A percentile compares a stretch with the other conserved stretches of the same genome.
Evolutionary conservation across 2,329 filamentous ascomycete species (phyloP).

Genomic region (Cryphonectria nitschkei): DNA sequence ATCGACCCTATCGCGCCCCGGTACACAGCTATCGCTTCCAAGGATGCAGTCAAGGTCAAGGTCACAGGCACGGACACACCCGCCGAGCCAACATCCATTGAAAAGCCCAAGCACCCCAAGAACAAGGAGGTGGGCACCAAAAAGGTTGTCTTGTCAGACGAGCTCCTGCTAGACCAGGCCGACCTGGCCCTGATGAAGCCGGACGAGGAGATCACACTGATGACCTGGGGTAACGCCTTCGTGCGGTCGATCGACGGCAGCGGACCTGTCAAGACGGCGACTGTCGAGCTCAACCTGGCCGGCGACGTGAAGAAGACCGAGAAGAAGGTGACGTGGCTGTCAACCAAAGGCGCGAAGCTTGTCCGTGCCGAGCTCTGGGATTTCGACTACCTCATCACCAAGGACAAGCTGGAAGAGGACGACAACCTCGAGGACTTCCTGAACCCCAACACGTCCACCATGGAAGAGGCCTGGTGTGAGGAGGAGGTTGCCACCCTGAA

Average conservation of each 20-base stretch:
- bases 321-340: constrained; percentile 96
- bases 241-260: constrained; percentile 67
- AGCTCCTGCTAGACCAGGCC: constrained; percentile 81
- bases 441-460: constrained; percentile 74
- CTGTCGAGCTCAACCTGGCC: constrained; percentile 85
- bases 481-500: constrained; percentile 78
- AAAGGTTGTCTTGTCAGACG: constrained; percentile 77
- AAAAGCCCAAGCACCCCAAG: constrained; percentile 88
- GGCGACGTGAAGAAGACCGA: constrained; percentile 94
- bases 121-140: constrained; percentile 84
- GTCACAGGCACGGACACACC: constrained; percentile 71
- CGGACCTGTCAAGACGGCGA: constrained; percentile 68
- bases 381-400: constrained; percentile 93
- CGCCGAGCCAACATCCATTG: constrained; percentile 64
- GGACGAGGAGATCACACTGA: constrained; percentile 90
- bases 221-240: constrained; percentile 94
- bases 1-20: constrained; percentile 78
- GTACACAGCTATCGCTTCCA: constrained; percentile 72
- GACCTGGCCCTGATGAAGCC: constrained; percentile 81
- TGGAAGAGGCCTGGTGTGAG: constrained; percentile 77
- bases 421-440: constrained; percentile 85
- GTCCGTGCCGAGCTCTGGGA: constrained; percentile 86
- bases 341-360: constrained; percentile 73
- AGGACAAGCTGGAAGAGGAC: constrained; percentile 90
- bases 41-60: constrained; percentile 71